Evolutionary conservation across 78 protist genomes (phyloP).

Genomic region (Creolimax fragrantissima): DNA sequence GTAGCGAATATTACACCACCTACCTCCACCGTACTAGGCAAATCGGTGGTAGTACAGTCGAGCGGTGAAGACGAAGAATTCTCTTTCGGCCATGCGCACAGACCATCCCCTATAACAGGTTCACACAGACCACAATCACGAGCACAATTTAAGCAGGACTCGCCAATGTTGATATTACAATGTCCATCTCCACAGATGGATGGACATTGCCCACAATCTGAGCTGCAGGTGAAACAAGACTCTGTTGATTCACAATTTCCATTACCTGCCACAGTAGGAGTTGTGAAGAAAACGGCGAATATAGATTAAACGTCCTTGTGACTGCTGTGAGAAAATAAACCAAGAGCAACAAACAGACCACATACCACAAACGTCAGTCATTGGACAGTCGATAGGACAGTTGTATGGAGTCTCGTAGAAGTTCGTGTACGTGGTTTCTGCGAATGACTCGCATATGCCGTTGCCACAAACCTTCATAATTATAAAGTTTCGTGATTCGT

Average conservation of each 20-base stretch:
- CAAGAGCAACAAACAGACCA: too few relatives aligned
- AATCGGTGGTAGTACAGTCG: not conserved
- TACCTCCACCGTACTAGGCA: not conserved
- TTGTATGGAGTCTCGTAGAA: not conserved
- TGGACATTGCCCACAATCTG: not conserved
- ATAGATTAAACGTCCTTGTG: too few relatives aligned
- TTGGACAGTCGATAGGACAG: constrained; percentile 4
- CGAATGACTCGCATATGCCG: not conserved
- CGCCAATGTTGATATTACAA: not conserved
- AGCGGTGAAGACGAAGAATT: not conserved
- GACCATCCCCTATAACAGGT: not conserved
- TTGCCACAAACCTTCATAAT: too few relatives aligned
- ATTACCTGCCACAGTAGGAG: too few relatives aligned
- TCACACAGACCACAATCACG: constrained; percentile 11
- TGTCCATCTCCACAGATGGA: not conserved
- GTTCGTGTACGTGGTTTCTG: not conserved
- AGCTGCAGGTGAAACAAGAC: not conserved
- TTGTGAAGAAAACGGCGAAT: too few relatives aligned
- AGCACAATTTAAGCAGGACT: not conserved
- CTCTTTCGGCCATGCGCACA: not conserved
- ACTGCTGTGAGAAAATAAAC: too few relatives aligned
- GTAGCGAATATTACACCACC: not conserved
- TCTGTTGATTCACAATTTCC: not conserved
- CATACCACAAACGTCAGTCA: constrained; percentile 1
- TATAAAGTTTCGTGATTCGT: too few relatives aligned